These are phyloP conservation scores for Paramecium biaurelia DNA, from an alignment of 73 alveolate species.

Conservation along the genomic window DNA sequence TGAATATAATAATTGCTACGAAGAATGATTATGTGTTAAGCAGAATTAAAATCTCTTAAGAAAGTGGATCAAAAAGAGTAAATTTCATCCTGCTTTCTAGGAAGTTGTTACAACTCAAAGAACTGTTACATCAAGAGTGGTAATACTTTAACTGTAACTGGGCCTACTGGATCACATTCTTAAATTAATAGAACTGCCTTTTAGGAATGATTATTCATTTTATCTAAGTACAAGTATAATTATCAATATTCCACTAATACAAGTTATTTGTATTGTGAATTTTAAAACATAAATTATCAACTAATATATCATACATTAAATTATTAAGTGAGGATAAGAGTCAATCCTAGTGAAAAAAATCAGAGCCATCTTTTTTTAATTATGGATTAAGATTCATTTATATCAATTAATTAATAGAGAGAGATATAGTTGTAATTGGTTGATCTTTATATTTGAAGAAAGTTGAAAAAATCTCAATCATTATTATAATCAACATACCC, in stretches of 20 bases:
- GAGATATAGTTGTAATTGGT: no score
- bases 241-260: not conserved
- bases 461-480: not conserved
- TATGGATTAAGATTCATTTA: no score
- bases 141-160: not conserved
- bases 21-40: constrained; percentile 37
- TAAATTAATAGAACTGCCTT: not conserved
- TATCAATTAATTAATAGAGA: no score
- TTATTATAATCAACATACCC: not conserved
- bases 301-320: no score
- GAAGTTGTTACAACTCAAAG: not conserved
- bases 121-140: constrained; percentile 18
- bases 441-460: not conserved
- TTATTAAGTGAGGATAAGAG: no score
- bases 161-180: not conserved
- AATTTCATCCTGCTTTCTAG: not conserved
- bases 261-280: not conserved
- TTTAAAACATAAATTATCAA: no score
- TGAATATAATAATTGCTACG: not conserved
- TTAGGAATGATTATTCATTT: not conserved
- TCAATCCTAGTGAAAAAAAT: no score
- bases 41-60: constrained; percentile 50
- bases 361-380: no score
- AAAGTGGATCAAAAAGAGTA: constrained; percentile 9
- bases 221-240: not conserved